Evolutionary conservation across 2,329 filamentous ascomycete species (phyloP), one percentile per base, ranked within the genome.

Genomic region (Alternaria sp.): DNA sequence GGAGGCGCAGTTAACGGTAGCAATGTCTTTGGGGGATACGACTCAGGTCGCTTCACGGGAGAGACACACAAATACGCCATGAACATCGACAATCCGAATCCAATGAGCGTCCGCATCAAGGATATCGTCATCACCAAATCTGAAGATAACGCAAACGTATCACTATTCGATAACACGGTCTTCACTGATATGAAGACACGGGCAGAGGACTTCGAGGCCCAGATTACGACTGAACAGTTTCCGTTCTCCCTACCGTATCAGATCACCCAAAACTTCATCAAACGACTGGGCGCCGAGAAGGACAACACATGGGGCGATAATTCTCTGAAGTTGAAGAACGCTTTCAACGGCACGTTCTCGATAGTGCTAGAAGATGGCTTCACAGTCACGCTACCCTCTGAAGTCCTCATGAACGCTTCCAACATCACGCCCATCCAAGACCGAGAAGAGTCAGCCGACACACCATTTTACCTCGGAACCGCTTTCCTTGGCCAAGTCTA

Each of bases 401-500:
- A 79, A 55, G 74, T 81, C 54, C 74, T 81, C 55, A 66, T 73
- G 67, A 78, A 82, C 61, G 72, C 67, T 3, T 82, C 81, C 23
- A 76, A 77, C 62, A 78, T 80, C 47, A 79, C 78, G 0, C 78
- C 78, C 7, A 71, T 80, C 26, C 74, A 80, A 54, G 66, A 71
- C 17, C 74, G 74, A 43, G 65, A 71, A 21, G 69, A 77, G 47
- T 61, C 72, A 10, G 72, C 72, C 25, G 69, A 71, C 6, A 59
- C 65, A 0, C 77, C 78, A 10, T 79, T 80, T 65, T 75, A 79
- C 51, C 77, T 83, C 56, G 78, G 78, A 21, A 67, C 77, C 44
- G 79, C 81, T 6, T 83, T 81, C 66, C 78, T 83, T 36, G 74
- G 72, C 13, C 79, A 82, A 61, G 73, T 83, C 59, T 83, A 83